Conservation (phyloP, 768 basidiomycete genomes). For the Chalciporus piperatus region DNA sequence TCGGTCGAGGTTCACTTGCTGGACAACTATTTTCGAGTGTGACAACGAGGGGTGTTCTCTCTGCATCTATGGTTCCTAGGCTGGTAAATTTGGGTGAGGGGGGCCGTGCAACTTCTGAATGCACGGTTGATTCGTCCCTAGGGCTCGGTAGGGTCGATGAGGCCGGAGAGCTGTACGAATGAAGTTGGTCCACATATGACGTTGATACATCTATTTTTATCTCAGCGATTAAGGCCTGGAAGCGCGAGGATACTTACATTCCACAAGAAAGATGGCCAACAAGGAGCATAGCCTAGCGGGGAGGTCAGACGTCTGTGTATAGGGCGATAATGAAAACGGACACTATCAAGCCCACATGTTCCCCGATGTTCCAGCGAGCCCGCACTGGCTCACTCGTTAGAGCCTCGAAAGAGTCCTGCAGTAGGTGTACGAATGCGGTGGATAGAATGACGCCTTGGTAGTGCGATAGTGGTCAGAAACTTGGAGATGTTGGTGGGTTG, state of each 20-base stretch:
- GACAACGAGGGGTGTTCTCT: slow-evolving; percentile 19
- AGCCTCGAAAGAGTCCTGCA: slow-evolving; percentile 72
- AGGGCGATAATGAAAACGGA: slow-evolving; percentile 36
- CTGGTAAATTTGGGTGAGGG: slow-evolving; percentile 3
- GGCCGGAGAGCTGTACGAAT: slow-evolving; percentile 56
- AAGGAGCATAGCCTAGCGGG: slow-evolving; percentile 57
- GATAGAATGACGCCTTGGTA: slow-evolving; percentile 71
- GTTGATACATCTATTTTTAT: slow-evolving; percentile 62
- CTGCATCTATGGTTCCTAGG: slow-evolving; percentile 8
- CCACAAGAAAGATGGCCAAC: slow-evolving; percentile 70
- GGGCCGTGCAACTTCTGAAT: slow-evolving; percentile 2
- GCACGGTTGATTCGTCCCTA: slow-evolving; percentile 17
- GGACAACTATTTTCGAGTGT: not conserved
- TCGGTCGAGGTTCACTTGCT: not conserved
- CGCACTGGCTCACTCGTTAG: slow-evolving; percentile 48
- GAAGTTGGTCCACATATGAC: slow-evolving; percentile 68
- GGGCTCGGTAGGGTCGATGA: slow-evolving; percentile 36
- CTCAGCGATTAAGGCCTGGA: not conserved
- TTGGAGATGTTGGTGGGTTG: not conserved
- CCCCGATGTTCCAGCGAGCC: slow-evolving; percentile 46
- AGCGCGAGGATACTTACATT: slow-evolving; percentile 52
- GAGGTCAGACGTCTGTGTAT: not conserved
- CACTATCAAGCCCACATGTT: slow-evolving; percentile 73
- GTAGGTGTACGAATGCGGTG: slow-evolving; percentile 78
- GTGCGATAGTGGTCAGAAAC: not conserved